Evolutionary conservation across 352 stramenopile species (phyloP).

Genomic region (Halophytophthora batemanensis): DNA sequence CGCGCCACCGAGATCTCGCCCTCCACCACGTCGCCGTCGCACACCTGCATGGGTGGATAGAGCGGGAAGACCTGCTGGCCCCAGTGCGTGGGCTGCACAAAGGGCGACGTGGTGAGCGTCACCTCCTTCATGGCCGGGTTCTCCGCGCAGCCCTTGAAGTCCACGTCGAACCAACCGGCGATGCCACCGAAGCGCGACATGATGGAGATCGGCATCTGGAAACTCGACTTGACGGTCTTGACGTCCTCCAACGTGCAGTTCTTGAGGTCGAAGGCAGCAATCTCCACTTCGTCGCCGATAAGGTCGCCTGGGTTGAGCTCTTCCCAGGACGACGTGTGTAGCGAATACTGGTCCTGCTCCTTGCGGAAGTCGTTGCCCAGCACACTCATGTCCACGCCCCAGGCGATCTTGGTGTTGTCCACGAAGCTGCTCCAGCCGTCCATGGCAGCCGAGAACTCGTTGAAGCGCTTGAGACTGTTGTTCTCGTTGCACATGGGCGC

Average conservation of each 20-base stretch:
- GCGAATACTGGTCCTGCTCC: conserved; percentile 87
- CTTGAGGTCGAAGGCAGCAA: conserved; percentile 80
- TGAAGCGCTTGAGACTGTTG: conserved; percentile 82
- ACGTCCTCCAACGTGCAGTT: conserved; percentile 84
- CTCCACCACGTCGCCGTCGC: conserved; percentile 70
- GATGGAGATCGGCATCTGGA: conserved; percentile 79
- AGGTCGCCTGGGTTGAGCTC: conserved; percentile 72
- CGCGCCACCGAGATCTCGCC: conserved; percentile 73
- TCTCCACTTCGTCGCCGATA: conserved; percentile 84
- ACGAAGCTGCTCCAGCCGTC: conserved; percentile 83
- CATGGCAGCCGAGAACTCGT: conserved; percentile 83
- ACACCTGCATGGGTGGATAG: conserved; percentile 81
- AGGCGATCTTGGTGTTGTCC: conserved; percentile 92
- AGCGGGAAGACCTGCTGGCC: conserved; percentile 85
- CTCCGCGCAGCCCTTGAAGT: conserved; percentile 92
- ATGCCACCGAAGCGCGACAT: conserved; percentile 93
- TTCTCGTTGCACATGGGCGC: conserved; percentile 95
- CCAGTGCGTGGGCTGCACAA: conserved; percentile 88
- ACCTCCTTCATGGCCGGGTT: conserved; percentile 77
- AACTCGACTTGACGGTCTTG: conserved; percentile 64
- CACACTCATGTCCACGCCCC: conserved; percentile 97
- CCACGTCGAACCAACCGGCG: conserved; percentile 99
- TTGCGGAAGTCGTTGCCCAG: conserved; percentile 86
- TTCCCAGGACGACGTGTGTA: conserved; percentile 82
- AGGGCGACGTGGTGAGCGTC: conserved; percentile 90